Evolutionary conservation across 805 yeast species (phyloP).

Genomic region (Teunomyces cretensis): DNA sequence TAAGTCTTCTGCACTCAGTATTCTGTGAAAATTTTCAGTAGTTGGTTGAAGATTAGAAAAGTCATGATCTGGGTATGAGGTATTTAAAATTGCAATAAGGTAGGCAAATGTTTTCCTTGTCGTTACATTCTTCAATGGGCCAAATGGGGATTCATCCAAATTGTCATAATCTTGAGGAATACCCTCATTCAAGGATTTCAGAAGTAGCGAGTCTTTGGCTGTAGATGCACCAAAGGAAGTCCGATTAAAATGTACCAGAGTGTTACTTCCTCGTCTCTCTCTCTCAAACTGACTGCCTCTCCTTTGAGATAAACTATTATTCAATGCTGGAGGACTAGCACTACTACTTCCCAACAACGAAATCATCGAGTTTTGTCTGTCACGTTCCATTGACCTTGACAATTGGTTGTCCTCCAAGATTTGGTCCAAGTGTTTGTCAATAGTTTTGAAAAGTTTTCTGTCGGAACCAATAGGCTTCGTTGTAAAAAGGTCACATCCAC

Average conservation of each 20-base stretch:
- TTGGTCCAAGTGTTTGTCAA: slow-evolving; percentile 76
- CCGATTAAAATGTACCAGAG: slow-evolving; percentile 19
- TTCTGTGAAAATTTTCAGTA: slow-evolving; percentile 45
- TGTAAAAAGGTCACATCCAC: slow-evolving; percentile 91
- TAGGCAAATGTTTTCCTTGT: slow-evolving; percentile 89
- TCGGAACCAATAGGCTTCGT: slow-evolving; percentile 93
- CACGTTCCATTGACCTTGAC: slow-evolving; percentile 37
- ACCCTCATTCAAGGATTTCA: slow-evolving; percentile 23
- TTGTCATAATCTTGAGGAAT: slow-evolving; percentile 13
- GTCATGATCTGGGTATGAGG: slow-evolving; percentile 95
- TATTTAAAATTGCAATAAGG: slow-evolving; percentile 83
- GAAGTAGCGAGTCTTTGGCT: slow-evolving; percentile 13
- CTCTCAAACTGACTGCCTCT: slow-evolving; percentile 21
- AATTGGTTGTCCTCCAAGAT: slow-evolving; percentile 45
- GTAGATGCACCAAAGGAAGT: slow-evolving; percentile 2
- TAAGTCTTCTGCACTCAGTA: slow-evolving; percentile 43
- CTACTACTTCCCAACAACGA: slow-evolving; percentile 37
- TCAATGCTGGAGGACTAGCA: slow-evolving; percentile 29
- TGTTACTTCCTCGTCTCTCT: not conserved
- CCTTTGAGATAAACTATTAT: slow-evolving; percentile 7
- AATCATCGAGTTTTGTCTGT: slow-evolving; percentile 35
- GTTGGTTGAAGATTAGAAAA: slow-evolving; percentile 85
- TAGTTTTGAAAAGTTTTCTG: slow-evolving; percentile 80
- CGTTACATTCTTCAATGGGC: slow-evolving; percentile 83
- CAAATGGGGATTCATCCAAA: slow-evolving; percentile 71